phyloP scores from a whole-genome alignment of 768 basidiomycete species.

The Boletus fagicola region DNA sequence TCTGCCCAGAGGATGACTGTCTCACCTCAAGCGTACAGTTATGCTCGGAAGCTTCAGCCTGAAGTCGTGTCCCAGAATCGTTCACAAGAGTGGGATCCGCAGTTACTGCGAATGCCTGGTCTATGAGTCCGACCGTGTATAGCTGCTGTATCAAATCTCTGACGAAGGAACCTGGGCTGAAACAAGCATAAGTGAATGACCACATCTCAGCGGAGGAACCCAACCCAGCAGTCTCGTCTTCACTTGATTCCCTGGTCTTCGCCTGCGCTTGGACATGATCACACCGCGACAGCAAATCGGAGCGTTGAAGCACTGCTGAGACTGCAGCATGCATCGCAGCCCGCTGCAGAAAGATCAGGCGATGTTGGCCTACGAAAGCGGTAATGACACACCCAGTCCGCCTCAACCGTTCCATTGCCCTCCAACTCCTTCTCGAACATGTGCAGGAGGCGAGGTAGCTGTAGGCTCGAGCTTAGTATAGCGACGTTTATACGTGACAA shows the following conservation, averaged over 20 bases:
- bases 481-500: background rate
- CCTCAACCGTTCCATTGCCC: conserved; percentile 43
- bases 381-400: conserved; percentile 54
- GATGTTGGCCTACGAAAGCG: background rate
- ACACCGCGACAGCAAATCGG: conserved; percentile 55
- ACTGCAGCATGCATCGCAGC: conserved; percentile 51
- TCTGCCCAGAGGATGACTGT: background rate
- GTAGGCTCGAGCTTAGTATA: conserved; percentile 5
- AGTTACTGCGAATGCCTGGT: conserved; percentile 48
- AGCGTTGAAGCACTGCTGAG: conserved; percentile 45
- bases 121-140: conserved; percentile 51
- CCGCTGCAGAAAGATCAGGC: conserved; percentile 29
- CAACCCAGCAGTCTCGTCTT: conserved; percentile 26
- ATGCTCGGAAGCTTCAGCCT: conserved; percentile 58
- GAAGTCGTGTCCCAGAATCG: conserved; percentile 48
- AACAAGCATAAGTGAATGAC: conserved; percentile 10
- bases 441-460: conserved; percentile 63
- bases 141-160: conserved; percentile 49
- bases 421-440: conserved; percentile 56
- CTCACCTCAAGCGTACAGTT: conserved; percentile 59
- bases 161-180: conserved; percentile 27
- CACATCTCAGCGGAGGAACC: background rate
- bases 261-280: conserved; percentile 45
- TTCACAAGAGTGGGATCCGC: conserved; percentile 51
- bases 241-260: conserved; percentile 16